Evolutionary conservation across 805 yeast genomes (phyloP).

Genomic region (Suhomyces vadensis): DNA sequence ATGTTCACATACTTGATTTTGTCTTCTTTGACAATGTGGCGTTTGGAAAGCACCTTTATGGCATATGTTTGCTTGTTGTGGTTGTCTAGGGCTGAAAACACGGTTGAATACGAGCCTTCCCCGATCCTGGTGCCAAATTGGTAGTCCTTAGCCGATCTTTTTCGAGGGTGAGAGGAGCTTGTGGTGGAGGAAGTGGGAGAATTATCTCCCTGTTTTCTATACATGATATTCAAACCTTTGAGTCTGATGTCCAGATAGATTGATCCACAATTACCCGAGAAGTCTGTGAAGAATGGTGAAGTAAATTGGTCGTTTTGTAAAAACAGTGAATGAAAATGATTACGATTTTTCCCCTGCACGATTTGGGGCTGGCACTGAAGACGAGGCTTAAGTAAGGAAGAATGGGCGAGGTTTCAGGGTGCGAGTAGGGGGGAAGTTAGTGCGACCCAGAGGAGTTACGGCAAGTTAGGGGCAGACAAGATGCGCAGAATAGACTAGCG

Average conservation of each 20-base stretch:
- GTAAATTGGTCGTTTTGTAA: no score
- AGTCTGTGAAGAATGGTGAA: background rate
- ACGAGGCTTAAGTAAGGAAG: no score
- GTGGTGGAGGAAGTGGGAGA: constrained; percentile 5
- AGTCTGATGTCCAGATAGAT: no score
- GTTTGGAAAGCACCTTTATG: constrained; percentile 85
- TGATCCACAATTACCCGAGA: background rate
- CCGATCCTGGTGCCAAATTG: constrained; percentile 87
- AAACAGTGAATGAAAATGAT: no score
- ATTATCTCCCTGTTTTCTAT: constrained; percentile 1
- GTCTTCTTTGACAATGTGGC: constrained; percentile 90
- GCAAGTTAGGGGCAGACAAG: no score
- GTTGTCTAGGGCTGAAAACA: constrained; percentile 78
- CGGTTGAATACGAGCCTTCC: constrained; percentile 95
- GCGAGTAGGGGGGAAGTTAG: no score
- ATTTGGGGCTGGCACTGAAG: no score
- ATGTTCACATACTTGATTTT: constrained; percentile 95
- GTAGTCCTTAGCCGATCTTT: constrained; percentile 75
- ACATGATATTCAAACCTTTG: background rate
- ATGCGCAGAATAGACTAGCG: no score
- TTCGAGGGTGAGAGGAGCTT: constrained; percentile 14
- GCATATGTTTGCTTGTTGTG: constrained; percentile 80
- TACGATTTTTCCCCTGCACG: no score
- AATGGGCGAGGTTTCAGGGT: no score
- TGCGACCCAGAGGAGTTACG: no score